Evolutionary conservation across 306 rosid species (phyloP).

Genomic region (Coriaria nepalensis): DNA sequence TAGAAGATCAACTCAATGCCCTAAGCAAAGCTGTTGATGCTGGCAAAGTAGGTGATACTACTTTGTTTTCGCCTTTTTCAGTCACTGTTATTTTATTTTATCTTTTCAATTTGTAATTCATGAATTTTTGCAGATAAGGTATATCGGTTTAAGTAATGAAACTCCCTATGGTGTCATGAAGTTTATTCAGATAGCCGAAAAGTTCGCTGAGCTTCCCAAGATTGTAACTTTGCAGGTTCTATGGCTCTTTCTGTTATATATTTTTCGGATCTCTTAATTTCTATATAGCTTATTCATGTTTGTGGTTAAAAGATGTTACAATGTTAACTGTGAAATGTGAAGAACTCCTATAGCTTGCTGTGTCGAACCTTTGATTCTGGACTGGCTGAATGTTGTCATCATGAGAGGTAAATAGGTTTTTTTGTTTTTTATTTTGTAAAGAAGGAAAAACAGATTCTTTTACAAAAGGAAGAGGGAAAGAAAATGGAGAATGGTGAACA

Average conservation of each 20-base stretch:
- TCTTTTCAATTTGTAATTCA: slow-evolving; percentile 1
- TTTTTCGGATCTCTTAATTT: neutral
- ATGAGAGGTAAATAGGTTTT: slow-evolving; percentile 48
- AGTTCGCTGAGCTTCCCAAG: slow-evolving; percentile 27
- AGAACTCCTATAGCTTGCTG: slow-evolving; percentile 75
- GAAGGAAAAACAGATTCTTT: neutral
- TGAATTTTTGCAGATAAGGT: slow-evolving; percentile 50
- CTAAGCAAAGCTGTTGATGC: slow-evolving; percentile 47
- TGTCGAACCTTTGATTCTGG: slow-evolving; percentile 84
- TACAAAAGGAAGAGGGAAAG: no score
- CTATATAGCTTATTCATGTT: slow-evolving; percentile 3
- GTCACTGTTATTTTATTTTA: neutral
- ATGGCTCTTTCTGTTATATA: slow-evolving; percentile 3
- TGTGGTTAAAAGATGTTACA: slow-evolving; percentile 15
- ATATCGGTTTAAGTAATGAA: slow-evolving; percentile 81
- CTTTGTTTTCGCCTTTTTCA: slow-evolving; percentile 9
- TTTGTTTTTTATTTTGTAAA: neutral
- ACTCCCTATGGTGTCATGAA: slow-evolving; percentile 92
- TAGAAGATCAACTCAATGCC: slow-evolving; percentile 71
- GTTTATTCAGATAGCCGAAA: slow-evolving; percentile 61
- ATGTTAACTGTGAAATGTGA: slow-evolving; percentile 20
- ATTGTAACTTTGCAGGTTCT: slow-evolving; percentile 78
- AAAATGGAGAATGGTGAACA: no score
- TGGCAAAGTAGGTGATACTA: slow-evolving; percentile 48
- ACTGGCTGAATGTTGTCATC: slow-evolving; percentile 87